These are phyloP conservation scores for Eucalyptus coolabah DNA, from an alignment of 345 rosid genomes.

Conservation along the genomic window DNA sequence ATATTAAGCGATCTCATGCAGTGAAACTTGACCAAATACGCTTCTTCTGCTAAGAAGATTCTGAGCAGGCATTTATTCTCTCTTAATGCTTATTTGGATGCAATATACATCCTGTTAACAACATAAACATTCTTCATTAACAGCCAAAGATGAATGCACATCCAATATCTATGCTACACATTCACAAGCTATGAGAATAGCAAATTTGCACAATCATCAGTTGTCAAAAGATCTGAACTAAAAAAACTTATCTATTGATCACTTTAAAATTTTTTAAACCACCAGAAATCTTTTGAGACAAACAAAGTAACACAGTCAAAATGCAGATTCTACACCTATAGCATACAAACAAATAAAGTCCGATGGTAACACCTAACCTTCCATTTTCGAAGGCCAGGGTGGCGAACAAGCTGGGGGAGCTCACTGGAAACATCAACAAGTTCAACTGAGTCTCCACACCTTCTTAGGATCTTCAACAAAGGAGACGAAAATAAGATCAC, in stretches of 20 bases:
- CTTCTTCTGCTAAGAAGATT: background rate
- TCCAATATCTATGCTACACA: background rate
- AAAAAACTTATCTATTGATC: background rate
- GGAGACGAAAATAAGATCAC: background rate
- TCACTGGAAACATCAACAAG: slow-evolving; percentile 70
- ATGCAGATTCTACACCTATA: background rate
- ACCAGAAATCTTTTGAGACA: background rate
- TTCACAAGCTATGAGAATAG: background rate
- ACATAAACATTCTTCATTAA: background rate
- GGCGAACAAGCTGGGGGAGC: slow-evolving; percentile 71
- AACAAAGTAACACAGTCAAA: background rate
- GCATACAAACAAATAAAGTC: background rate
- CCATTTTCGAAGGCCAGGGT: slow-evolving; percentile 84
- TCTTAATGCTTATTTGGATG: background rate
- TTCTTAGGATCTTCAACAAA: slow-evolving; percentile 49
- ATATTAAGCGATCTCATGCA: background rate
- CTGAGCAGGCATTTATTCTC: background rate
- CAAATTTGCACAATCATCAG: background rate
- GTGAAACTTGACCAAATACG: background rate
- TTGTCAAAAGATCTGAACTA: background rate
- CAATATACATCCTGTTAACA: background rate
- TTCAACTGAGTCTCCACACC: slow-evolving; percentile 70
- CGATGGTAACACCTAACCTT: slow-evolving; percentile 39
- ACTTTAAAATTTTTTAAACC: background rate
- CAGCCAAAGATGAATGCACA: background rate